Conservation (phyloP, 2,329 filamentous ascomycete species). For the Lizonia empirigonia region DNA sequence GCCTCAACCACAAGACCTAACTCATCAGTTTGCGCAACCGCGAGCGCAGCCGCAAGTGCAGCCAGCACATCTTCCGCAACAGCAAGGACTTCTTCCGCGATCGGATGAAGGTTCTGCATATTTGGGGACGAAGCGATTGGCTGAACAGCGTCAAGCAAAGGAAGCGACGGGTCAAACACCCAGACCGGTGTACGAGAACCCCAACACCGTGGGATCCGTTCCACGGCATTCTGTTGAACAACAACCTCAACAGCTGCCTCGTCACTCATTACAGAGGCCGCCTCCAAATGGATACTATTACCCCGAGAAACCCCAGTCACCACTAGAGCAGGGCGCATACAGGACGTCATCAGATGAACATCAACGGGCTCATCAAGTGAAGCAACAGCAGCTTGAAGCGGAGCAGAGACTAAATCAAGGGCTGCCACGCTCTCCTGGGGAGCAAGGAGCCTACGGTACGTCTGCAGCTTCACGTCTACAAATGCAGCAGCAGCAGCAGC, state of each 20-base stretch:
- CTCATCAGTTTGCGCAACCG: slow-evolving; percentile 7
- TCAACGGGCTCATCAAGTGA: slow-evolving; percentile 14
- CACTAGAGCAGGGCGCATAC: slow-evolving; percentile 24
- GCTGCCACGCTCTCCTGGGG: background rate
- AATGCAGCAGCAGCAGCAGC: slow-evolving; percentile 7
- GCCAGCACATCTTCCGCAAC: slow-evolving; percentile 9
- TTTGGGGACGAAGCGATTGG: slow-evolving; percentile 29
- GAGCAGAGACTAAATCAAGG: background rate
- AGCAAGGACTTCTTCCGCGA: slow-evolving; percentile 6
- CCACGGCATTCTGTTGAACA: slow-evolving; percentile 13
- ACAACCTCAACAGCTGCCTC: slow-evolving; percentile 10
- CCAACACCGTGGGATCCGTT: slow-evolving; percentile 4
- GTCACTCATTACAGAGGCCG: slow-evolving; percentile 17
- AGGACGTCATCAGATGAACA: slow-evolving; percentile 21
- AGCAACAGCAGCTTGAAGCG: slow-evolving; percentile 14
- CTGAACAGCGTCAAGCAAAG: slow-evolving; percentile 27
- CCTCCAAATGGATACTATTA: slow-evolving; percentile 35
- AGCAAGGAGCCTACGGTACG: slow-evolving; percentile 1
- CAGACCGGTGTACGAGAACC: slow-evolving; percentile 12
- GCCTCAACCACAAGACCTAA: slow-evolving; percentile 18
- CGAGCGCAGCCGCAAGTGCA: slow-evolving; percentile 20
- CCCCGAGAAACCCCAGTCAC: slow-evolving; percentile 20
- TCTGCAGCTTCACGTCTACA: slow-evolving; percentile 8
- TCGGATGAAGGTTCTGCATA: slow-evolving; percentile 31
- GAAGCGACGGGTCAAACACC: slow-evolving; percentile 8